Base-by-base conservation (phyloP, 2,329 filamentous ascomycete genomes). In the Acrocalymma vagum region DNA sequence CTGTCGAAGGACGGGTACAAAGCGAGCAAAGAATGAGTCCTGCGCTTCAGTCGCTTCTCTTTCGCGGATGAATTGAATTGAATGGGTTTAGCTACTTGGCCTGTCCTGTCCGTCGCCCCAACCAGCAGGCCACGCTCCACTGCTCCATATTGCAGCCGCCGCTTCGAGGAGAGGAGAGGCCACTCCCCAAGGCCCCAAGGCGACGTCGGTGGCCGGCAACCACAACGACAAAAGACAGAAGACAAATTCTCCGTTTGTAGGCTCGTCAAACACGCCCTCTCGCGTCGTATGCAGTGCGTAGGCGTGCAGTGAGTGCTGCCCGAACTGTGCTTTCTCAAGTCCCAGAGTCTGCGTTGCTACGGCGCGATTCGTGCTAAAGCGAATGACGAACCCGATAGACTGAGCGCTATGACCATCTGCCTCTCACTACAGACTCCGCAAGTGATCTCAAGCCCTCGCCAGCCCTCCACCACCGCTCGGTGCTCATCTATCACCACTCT, bases 1-100 rank as follows among this genome's bases (percentile, higher is more conserved):
- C n/a, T n/a, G n/a, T n/a, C n/a, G n/a, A n/a, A n/a, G n/a, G n/a
- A n/a, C n/a, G n/a, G n/a, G n/a, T n/a, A n/a, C n/a, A n/a, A n/a
- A n/a, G n/a, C n/a, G n/a, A n/a, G n/a, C n/a, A n/a, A n/a, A n/a
- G n/a, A n/a, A n/a, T n/a, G n/a, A n/a, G n/a, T n/a, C n/a, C n/a
- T n/a, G n/a, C n/a, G n/a, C n/a, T n/a, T n/a, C n/a, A n/a, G n/a
- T n/a, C n/a, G n/a, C n/a, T n/a, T n/a, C n/a, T n/a, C n/a, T n/a
- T n/a, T n/a, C n/a, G n/a, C n/a, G n/a, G 5, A 38, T 56, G 50
- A 51, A 51, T 29, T 54, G 53, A 50, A 44, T 57, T 53, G 48
- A 36, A 39, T 16, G 45, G 55, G 44, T n/a, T 53, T 53, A 45
- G 56, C 46, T 49, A 45, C 48, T 40, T 47, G 44, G 38, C 39